These are phyloP conservation scores for Lactarius evosmus DNA, from an alignment of 768 basidiomycete genomes.

Conservation along the genomic window DNA sequence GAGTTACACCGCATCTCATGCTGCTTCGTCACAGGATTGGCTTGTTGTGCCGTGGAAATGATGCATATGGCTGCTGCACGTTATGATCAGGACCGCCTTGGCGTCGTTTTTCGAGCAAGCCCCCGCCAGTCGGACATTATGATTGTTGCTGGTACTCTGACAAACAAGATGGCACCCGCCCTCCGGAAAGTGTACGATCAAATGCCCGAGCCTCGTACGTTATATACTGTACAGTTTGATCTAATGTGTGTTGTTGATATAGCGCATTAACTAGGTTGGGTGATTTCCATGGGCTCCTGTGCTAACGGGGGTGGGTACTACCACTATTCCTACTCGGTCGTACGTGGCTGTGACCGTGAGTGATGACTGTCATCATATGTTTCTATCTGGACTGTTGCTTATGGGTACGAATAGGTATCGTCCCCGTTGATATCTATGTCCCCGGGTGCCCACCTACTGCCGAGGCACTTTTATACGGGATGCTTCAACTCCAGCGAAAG, in stretches of 20 bases:
- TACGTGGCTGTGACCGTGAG: conserved; percentile 94
- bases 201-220: conserved; percentile 94
- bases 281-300: conserved; percentile 99
- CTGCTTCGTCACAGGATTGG: conserved; percentile 64
- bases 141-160: conserved; percentile 98
- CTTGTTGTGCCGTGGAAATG: conserved; percentile 99
- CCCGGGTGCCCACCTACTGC: conserved; percentile 94
- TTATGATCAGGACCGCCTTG: conserved; percentile 97
- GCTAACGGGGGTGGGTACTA: conserved; percentile 98
- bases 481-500: conserved; percentile 96
- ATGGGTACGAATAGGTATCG: conserved; percentile 60
- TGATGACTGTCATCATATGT: conserved; percentile 16
- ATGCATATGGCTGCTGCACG: conserved; percentile 99
- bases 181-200: conserved; percentile 95
- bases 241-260: conserved; percentile 2
- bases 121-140: conserved; percentile 97
- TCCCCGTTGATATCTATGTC: conserved; percentile 98
- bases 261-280: conserved; percentile 67
- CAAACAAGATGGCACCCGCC: conserved; percentile 99
- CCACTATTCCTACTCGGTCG: conserved; percentile 98
- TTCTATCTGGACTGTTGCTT: conserved; percentile 20
- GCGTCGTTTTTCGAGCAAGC: conserved; percentile 98
- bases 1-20: background rate
- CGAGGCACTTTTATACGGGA: conserved; percentile 95
- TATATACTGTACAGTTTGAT: background rate